Percentiles rank a stretch among this genome's conserved stretches.
Conservation (phyloP, 2,329 filamentous ascomycete species). For the Cladorrhinum sp. region DNA sequence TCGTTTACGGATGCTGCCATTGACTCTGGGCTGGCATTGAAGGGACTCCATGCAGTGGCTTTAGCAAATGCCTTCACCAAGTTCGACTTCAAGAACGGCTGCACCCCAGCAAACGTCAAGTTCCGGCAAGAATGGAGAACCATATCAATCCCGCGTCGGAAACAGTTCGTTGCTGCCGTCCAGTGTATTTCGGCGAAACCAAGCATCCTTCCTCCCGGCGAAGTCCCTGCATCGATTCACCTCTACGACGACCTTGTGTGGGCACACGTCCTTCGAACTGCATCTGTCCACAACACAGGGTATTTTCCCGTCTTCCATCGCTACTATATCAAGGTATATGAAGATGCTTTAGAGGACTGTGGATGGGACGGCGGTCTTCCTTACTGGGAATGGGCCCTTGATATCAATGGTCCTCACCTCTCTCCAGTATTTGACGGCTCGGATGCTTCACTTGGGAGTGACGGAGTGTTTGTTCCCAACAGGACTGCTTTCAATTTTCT, state of each 20-base stretch:
- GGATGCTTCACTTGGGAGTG: conserved; percentile 42
- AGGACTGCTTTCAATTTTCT: neutral
- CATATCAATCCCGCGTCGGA: conserved; percentile 20
- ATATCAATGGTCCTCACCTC: conserved; percentile 34
- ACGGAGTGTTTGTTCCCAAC: conserved; percentile 37
- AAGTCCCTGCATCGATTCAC: conserved; percentile 22
- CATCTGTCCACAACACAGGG: conserved; percentile 11
- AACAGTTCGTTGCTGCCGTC: conserved; percentile 29
- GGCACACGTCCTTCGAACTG: conserved; percentile 16
- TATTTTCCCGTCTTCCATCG: conserved; percentile 38
- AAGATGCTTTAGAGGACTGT: conserved; percentile 34
- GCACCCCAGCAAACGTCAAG: conserved; percentile 10
- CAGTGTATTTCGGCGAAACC: conserved; percentile 30
- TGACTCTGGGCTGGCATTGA: conserved; percentile 7
- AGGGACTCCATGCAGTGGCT: conserved; percentile 4
- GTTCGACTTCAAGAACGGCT: neutral
- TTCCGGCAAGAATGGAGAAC: conserved; percentile 13
- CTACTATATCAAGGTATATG: conserved; percentile 36
- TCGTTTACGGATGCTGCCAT: neutral
- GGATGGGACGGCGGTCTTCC: conserved; percentile 31
- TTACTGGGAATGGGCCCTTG: conserved; percentile 42
- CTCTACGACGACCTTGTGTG: conserved; percentile 26
- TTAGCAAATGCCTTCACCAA: neutral
- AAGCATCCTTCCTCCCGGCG: conserved; percentile 15
- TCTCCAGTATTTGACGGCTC: conserved; percentile 47